Base-by-base conservation (phyloP, 139 green algal genomes). In the Ettlia oleoabundans region DNA sequence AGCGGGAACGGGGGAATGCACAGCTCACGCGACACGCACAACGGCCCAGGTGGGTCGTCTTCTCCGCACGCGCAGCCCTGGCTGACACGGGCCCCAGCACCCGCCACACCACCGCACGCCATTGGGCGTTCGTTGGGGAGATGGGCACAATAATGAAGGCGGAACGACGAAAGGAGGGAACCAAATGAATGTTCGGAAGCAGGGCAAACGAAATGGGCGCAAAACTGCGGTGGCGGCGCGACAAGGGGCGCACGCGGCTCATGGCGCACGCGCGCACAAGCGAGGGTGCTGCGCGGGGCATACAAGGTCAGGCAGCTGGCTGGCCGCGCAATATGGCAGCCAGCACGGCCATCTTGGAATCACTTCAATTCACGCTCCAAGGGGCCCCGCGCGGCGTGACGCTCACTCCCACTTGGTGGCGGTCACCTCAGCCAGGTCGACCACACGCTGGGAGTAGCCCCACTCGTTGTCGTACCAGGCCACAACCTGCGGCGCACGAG, bases 361-460 rank as follows among this genome's bases (percentile, higher is more conserved):
- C n/a, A n/a, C n/a, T n/a, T n/a, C n/a, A n/a, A 58, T 58, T 58
- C 47, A 58, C 47, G 47, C 47, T 58, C 13, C 47, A 24, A 15
- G 47, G 47, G 47, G 47, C 47, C 47, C 58, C 58, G 15, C 15
- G 58, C 58, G 15, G 24, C 22, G 24, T 7, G 7, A 32, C 63
- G 63, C 63, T 84, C 76, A 91, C 63, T 90, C 86, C 92, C 92
- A 95, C 55, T 95, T 94, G 84, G 92, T 22, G 66, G 92, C 93
- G 65, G 55, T 84, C 68, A 98, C 64, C 91, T 98, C 94, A 33
- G 96, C 93, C 75, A 99, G 91, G 90, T 99, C 96, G 0, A 99
- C 95, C 67, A 99, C 95, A 55, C 96, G 92, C 91, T 99, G 95
- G 87, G 67, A 90, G 94, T 97, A 98, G 85, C 92, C 91, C 88